Evolutionary conservation across 1,284 basidiomycete genomes (phyloP), one percentile per base, ranked within the genome.

Genomic region (Sutorius eximius): DNA sequence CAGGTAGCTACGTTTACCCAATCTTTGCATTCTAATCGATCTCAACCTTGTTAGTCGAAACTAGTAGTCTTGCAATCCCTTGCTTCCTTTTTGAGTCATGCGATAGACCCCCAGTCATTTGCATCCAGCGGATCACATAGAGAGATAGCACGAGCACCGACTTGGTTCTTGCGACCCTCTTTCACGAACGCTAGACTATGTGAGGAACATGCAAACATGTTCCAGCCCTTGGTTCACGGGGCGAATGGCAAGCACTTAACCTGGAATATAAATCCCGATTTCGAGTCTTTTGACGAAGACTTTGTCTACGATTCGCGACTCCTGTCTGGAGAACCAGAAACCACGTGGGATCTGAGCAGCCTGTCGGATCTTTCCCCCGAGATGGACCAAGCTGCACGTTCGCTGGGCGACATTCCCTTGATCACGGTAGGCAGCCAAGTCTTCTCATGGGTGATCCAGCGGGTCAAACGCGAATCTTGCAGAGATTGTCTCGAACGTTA

Each of bases 31-130:
- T 16, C 29, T 36, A 18, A 45, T 45, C 38, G 27, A 52, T 47
- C 53, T 56, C 47, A 45, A 38, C 34, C n/a, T 34, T 58, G 58
- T 27, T 45, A 89, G 87, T 89, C 87, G 12, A 85, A 81, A 69
- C 72, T 82, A 47, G 73, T 82, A 30, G 77, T 89, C 13, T 65
- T 89, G 53, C 75, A 75, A 52, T 89, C 87, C 5, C 69, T 89
- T 36, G 76, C 82, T 29, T 77, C 71, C 7, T 89, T 90, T 63
- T 73, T 91, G 24, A 68, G 70, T 29, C 62, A 69, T 55, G 81
- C 78, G 13, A 59, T 80, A 52, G 67, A 66, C 30, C 61, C 63
- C 22, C 53, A 33, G 51, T 49, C 58, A 41, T 47, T 16, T 49
- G 38, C 43, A 45, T 34, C 46, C 13, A 49, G 54, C 27, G 51